Evolutionary conservation across 2,329 filamentous ascomycete species (phyloP).

Genomic region (Aaosphaeria pasadenensis): DNA sequence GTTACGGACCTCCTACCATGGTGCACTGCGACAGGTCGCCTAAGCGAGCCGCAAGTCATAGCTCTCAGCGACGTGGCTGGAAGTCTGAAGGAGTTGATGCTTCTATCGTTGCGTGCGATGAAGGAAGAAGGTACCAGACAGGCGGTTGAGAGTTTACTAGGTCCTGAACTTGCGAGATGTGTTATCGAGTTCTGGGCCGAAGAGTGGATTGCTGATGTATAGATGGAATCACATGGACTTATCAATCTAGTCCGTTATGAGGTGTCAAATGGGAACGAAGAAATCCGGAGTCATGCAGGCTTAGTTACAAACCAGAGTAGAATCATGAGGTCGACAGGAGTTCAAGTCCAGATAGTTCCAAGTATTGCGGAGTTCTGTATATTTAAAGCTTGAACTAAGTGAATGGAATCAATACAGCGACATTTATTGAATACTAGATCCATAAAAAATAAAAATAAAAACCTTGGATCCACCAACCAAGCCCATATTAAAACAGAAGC

Average conservation of each 20-base stretch:
- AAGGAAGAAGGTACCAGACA: constrained; percentile 11
- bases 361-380: too few species aligned
- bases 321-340: too few species aligned
- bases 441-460: too few species aligned
- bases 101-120: constrained; percentile 20
- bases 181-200: constrained; percentile 32
- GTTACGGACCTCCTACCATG: constrained; percentile 24
- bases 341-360: too few species aligned
- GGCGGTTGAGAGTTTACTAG: constrained; percentile 20
- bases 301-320: too few species aligned
- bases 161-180: constrained; percentile 10
- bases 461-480: too few species aligned
- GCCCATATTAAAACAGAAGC: too few species aligned
- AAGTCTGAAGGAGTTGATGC: constrained; percentile 28
- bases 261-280: neutral
- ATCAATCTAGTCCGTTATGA: neutral
- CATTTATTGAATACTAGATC: too few species aligned
- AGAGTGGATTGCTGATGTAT: constrained; percentile 22
- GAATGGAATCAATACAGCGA: too few species aligned
- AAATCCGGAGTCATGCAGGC: neutral
- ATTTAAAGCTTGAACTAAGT: too few species aligned
- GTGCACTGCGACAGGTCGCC: constrained; percentile 19
- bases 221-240: neutral
- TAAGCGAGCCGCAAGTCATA: constrained; percentile 24
- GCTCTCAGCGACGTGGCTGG: constrained; percentile 30